Base-by-base conservation (phyloP, 768 basidiomycete genomes). In the Boletales sp. region DNA sequence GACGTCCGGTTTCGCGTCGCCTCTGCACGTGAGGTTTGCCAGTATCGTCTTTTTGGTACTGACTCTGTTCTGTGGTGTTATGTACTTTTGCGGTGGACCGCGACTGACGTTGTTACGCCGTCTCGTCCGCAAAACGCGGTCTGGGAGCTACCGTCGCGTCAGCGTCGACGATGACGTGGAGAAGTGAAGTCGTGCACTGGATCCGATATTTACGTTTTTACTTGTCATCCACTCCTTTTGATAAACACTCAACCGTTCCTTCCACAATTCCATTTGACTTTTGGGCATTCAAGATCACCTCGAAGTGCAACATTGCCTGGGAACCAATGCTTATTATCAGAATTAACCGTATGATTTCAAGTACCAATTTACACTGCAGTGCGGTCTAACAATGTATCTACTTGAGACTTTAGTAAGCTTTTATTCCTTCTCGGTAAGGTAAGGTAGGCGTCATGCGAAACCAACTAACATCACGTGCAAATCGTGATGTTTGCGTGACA, bases 41-140 rank as follows among this genome's bases (percentile, higher is more conserved):
- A 56, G 48, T 41, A 51, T 63, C 18, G 55, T 68, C 15, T 44
- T 71, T 30, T 49, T 82, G 31, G 62, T 80, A 50, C 51, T 86
- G 42, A 74, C 71, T 2, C 66, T 77, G 21, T 66, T 75, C 17
- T 72, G 70, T 14, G 74, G 62, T 13, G 60, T 25, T 5, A 25
- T 75, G 14, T 77, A 83, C 54, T 54, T 74, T 40, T 68, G 80
- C 11, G 82, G 83, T 25, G 81, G 80, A 17, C 21, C 45, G 5
- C 62, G 56, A 36, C 44, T 44, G 1, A 49, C 31, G 14, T 12
- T 55, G 38, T 37, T 76, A 52, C 75, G 75, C 34, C 77, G 70
- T 58, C 58, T 76, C 32, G 42, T 82, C 43, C 71, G 73, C 34
- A 65, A 65, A 44, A 54, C 60, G 28, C 56, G 61, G 36, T 60